phyloP scores from a whole-genome alignment of 148 eudicot species.

The Fallopia convolvulus region DNA sequence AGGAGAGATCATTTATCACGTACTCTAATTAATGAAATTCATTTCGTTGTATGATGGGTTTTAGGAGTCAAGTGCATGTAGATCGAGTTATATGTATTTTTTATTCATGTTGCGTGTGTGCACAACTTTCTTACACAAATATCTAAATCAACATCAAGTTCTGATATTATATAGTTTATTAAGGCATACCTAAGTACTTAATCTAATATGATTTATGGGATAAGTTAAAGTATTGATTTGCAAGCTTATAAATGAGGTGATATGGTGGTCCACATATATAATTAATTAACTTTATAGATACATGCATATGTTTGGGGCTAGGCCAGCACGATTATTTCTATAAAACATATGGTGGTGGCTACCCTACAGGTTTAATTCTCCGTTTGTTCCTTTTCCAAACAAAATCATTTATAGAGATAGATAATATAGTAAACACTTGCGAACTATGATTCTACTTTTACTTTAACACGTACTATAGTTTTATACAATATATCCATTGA shows the following conservation, averaged over 20 bases:
- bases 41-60: too few species aligned
- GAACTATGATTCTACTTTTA: too few species aligned
- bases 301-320: not conserved
- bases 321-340: not conserved
- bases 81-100: too few species aligned
- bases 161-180: not conserved
- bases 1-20: too few species aligned
- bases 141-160: not conserved
- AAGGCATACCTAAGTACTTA: not conserved
- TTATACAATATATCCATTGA: too few species aligned
- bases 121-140: not conserved
- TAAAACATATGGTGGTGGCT: not conserved
- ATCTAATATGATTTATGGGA: not conserved
- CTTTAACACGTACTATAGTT: too few species aligned
- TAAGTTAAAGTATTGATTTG: not conserved
- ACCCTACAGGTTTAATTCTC: not conserved
- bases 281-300: not conserved
- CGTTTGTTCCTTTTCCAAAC: not conserved
- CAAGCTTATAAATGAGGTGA: not conserved
- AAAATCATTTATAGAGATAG: not conserved
- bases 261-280: not conserved
- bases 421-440: too few species aligned
- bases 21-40: too few species aligned
- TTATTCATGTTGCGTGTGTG: not conserved
- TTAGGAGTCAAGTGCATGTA: too few species aligned